Conservation (phyloP, 2,329 filamentous ascomycete species). For the Claviceps cyperi region DNA sequence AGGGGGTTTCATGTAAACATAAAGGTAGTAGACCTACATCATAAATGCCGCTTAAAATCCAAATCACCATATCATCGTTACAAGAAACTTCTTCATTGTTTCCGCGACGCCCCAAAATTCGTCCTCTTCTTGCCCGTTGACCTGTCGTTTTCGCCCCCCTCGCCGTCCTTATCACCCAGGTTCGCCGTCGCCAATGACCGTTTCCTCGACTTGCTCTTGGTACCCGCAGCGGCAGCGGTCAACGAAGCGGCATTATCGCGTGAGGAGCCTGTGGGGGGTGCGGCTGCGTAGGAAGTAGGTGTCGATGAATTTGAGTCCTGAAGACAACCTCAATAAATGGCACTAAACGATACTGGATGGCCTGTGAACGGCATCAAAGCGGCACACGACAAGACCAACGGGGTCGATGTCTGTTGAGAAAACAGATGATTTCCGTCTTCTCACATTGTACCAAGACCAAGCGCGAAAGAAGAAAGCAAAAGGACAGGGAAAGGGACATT, state of each 20-base stretch:
- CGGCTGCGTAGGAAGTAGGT: constrained; percentile 34
- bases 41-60: background rate
- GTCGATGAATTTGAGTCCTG: constrained; percentile 31
- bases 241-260: constrained; percentile 38
- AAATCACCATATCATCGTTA: background rate
- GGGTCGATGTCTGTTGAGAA: too few species aligned
- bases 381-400: too few species aligned
- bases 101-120: constrained; percentile 41
- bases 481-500: too few species aligned
- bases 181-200: constrained; percentile 15
- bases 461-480: background rate
- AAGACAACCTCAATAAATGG: background rate
- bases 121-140: constrained; percentile 40
- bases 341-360: background rate
- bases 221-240: constrained; percentile 35
- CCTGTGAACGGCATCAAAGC: too few species aligned
- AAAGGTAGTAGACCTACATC: background rate
- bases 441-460: background rate
- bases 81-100: constrained; percentile 17
- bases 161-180: constrained; percentile 18
- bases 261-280: constrained; percentile 40
- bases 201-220: constrained; percentile 38
- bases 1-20: background rate
- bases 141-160: constrained; percentile 46
- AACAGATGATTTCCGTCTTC: too few species aligned